Evolutionary conservation across 495 filamentous ascomycete species (phyloP).

Genomic region (Xylaria cubensis): DNA sequence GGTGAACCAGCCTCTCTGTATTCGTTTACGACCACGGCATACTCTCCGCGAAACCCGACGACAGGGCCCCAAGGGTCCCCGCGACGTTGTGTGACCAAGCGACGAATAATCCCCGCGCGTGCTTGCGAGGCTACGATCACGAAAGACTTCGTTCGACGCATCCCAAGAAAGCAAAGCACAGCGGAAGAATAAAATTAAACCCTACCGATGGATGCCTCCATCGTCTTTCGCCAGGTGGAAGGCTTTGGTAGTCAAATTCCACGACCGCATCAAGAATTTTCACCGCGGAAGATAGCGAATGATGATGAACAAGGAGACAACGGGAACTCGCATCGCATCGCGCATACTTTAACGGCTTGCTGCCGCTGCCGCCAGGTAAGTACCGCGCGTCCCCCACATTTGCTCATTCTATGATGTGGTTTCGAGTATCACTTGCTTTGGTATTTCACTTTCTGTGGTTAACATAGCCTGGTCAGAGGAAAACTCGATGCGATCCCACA

Average conservation of each 20-base stretch:
- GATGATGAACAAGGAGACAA: slow-evolving; percentile 48
- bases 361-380: slow-evolving; percentile 84
- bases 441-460: slow-evolving; percentile 6
- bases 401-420: background rate
- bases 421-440: background rate
- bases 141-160: background rate
- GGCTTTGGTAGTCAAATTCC: slow-evolving; percentile 53
- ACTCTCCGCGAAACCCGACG: slow-evolving; percentile 15
- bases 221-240: slow-evolving; percentile 54
- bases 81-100: slow-evolving; percentile 25
- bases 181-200: slow-evolving; percentile 15
- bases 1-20: slow-evolving; percentile 7
- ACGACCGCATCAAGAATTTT: slow-evolving; percentile 43
- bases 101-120: slow-evolving; percentile 7
- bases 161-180: slow-evolving; percentile 15
- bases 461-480: slow-evolving; percentile 63
- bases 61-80: slow-evolving; percentile 13
- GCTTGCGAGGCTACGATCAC: slow-evolving; percentile 1
- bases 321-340: slow-evolving; percentile 63
- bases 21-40: slow-evolving; percentile 5
- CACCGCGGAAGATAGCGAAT: slow-evolving; percentile 39
- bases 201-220: slow-evolving; percentile 55
- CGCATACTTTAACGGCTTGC: slow-evolving; percentile 87
- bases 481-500: slow-evolving; percentile 91
- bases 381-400: slow-evolving; percentile 10